phyloP scores from a whole-genome alignment of 495 filamentous ascomycete species.

The Niebla homalea region DNA sequence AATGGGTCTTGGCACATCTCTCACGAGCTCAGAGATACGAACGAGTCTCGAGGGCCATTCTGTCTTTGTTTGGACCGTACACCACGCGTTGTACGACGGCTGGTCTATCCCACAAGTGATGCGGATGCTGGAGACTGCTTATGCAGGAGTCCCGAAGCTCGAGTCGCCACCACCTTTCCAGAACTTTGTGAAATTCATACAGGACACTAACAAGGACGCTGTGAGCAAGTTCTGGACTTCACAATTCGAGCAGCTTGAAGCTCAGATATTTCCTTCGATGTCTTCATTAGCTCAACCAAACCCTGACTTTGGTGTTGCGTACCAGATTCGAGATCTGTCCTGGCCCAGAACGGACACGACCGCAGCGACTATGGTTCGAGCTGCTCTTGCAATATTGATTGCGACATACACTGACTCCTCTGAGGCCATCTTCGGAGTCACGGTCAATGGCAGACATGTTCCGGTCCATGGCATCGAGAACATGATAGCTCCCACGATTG shows the following conservation, averaged over 20 bases:
- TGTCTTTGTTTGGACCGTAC: slow-evolving; percentile 10
- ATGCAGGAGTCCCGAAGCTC: slow-evolving; percentile 10
- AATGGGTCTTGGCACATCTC: slow-evolving; percentile 26
- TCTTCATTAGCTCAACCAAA: slow-evolving; percentile 23
- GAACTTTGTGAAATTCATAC: neutral
- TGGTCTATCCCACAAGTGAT: slow-evolving; percentile 9
- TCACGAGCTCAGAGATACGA: slow-evolving; percentile 34
- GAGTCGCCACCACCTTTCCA: neutral
- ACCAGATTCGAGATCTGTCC: slow-evolving; percentile 16
- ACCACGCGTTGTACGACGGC: slow-evolving; percentile 16
- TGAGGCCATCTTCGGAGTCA: slow-evolving; percentile 43
- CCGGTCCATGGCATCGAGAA: slow-evolving; percentile 34
- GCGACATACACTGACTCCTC: slow-evolving; percentile 28
- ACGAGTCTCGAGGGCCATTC: slow-evolving; percentile 10
- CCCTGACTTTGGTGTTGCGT: slow-evolving; percentile 9
- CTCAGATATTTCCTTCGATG: neutral
- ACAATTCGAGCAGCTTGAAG: neutral
- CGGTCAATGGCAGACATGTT: slow-evolving; percentile 38
- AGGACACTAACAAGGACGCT: neutral
- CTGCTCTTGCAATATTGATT: slow-evolving; percentile 40
- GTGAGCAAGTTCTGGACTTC: neutral
- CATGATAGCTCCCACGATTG: slow-evolving; percentile 39
- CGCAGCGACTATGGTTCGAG: slow-evolving; percentile 34
- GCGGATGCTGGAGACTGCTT: slow-evolving; percentile 33
- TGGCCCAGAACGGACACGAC: slow-evolving; percentile 27